phyloP scores from a whole-genome alignment of 2,329 filamentous ascomycete genomes.

The Aspergillus unguis region DNA sequence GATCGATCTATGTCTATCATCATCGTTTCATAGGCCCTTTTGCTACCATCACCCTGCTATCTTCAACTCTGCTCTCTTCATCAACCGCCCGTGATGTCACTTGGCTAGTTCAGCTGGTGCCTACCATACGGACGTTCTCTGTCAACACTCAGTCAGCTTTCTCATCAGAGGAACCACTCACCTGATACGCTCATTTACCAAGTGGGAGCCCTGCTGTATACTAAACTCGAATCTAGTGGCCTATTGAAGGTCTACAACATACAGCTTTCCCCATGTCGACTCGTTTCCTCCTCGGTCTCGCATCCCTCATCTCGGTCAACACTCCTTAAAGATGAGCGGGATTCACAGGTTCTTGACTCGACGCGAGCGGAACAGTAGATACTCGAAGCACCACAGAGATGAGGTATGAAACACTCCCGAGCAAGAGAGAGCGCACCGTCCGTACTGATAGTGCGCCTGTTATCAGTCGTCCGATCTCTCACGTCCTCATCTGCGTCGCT shows the following conservation, averaged over 20 bases:
- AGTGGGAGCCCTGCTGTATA: conserved; percentile 10
- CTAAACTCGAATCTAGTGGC: conserved; percentile 28
- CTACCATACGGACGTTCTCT: conserved; percentile 13
- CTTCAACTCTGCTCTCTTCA: not conserved
- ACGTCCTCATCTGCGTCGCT: conserved; percentile 27
- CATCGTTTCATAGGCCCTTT: conserved; percentile 4
- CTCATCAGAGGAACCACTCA: conserved; percentile 18
- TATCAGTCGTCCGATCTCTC: conserved; percentile 24
- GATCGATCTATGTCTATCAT: conserved; percentile 6
- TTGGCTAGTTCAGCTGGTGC: conserved; percentile 17
- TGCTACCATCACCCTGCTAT: not conserved
- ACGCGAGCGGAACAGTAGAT: conserved; percentile 34
- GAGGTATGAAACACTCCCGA: conserved; percentile 23
- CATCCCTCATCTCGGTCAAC: conserved; percentile 6
- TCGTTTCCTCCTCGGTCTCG: conserved; percentile 6
- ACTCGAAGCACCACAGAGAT: conserved; percentile 32
- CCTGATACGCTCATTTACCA: conserved; percentile 24
- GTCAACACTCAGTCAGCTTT: conserved; percentile 4
- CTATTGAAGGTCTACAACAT: conserved; percentile 19
- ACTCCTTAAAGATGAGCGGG: conserved; percentile 34
- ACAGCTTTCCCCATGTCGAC: conserved; percentile 25
- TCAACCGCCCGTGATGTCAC: conserved; percentile 22
- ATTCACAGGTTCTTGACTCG: conserved; percentile 42
- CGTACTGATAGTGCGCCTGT: not conserved
- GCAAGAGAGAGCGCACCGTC: not conserved